Evolutionary conservation across 108 stramenopile genomes (phyloP).

Genomic region (Tribonema minus): DNA sequence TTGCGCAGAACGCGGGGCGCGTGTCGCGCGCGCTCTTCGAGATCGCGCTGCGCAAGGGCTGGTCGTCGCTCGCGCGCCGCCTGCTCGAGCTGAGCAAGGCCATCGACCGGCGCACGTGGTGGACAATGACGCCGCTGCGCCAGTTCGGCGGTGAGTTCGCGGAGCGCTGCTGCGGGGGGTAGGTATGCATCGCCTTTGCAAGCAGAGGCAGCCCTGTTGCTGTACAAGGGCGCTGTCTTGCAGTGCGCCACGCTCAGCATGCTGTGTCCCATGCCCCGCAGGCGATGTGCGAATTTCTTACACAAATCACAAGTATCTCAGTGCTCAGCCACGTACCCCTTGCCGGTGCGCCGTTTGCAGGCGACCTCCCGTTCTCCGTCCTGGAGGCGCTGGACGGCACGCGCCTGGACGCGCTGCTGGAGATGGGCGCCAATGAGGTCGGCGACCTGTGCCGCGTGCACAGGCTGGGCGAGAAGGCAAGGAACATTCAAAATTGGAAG

Average conservation of each 20-base stretch:
- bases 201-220: too few species aligned
- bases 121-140: slow-evolving; percentile 85
- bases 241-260: too few species aligned
- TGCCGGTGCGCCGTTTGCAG: too few species aligned
- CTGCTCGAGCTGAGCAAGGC: slow-evolving; percentile 83
- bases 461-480: slow-evolving; percentile 61
- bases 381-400: slow-evolving; percentile 68
- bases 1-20: slow-evolving; percentile 90
- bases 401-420: slow-evolving; percentile 65
- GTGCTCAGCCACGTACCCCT: too few species aligned
- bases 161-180: too few species aligned
- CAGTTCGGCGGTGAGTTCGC: too few species aligned
- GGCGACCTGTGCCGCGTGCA: slow-evolving; percentile 69
- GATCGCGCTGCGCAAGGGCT: slow-evolving; percentile 73
- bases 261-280: too few species aligned
- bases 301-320: too few species aligned
- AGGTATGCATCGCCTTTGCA: too few species aligned
- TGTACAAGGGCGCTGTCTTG: too few species aligned
- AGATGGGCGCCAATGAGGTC: slow-evolving; percentile 86
- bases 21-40: slow-evolving; percentile 94
- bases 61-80: slow-evolving; percentile 46
- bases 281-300: too few species aligned
- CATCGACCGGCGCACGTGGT: slow-evolving; percentile 88
- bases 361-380: slow-evolving; percentile 64
- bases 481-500: too few species aligned